A percentile compares a stretch with the other conserved stretches of the same genome.
These are phyloP conservation scores for Synchytrium microbalum DNA, from an alignment of 371 early-diverging fungal genomes.

Conservation along the genomic window DNA sequence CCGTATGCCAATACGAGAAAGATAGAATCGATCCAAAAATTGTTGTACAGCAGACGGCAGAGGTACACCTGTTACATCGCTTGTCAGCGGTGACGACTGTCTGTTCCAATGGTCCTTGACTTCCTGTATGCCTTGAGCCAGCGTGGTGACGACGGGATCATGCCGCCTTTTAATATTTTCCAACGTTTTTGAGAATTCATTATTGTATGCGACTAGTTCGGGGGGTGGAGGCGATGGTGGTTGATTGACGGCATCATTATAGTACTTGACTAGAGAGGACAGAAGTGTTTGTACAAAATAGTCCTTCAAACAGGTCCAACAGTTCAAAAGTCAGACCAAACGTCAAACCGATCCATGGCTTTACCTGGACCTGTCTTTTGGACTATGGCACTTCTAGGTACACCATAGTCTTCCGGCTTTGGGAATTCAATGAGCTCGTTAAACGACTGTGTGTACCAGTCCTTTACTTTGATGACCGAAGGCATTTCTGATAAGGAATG, in stretches of 20 bases:
- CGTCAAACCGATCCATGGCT: too few relatives aligned
- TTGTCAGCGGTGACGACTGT: slow-evolving; percentile 37
- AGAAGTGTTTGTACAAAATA: too few relatives aligned
- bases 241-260: background rate
- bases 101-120: slow-evolving; percentile 62
- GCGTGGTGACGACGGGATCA: slow-evolving; percentile 86
- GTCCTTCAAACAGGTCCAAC: too few relatives aligned
- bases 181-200: slow-evolving; percentile 72
- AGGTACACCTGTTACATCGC: slow-evolving; percentile 16
- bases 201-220: slow-evolving; percentile 70
- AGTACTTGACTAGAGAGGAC: background rate
- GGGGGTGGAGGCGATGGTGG: slow-evolving; percentile 36
- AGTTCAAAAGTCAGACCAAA: too few relatives aligned
- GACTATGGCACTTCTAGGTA: slow-evolving; percentile 9
- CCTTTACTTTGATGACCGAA: slow-evolving; percentile 81
- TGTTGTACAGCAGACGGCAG: slow-evolving; percentile 76
- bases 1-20: slow-evolving; percentile 96
- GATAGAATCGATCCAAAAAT: slow-evolving; percentile 94
- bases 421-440: slow-evolving; percentile 70
- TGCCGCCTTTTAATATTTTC: slow-evolving; percentile 87
- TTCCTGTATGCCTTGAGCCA: slow-evolving; percentile 91
- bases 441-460: slow-evolving; percentile 93
- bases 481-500: slow-evolving; percentile 80
- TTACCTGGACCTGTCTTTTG: background rate
- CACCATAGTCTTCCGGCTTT: slow-evolving; percentile 40